Conservation (phyloP, 2,329 filamentous ascomycete genomes). For the Nemania sp. region DNA sequence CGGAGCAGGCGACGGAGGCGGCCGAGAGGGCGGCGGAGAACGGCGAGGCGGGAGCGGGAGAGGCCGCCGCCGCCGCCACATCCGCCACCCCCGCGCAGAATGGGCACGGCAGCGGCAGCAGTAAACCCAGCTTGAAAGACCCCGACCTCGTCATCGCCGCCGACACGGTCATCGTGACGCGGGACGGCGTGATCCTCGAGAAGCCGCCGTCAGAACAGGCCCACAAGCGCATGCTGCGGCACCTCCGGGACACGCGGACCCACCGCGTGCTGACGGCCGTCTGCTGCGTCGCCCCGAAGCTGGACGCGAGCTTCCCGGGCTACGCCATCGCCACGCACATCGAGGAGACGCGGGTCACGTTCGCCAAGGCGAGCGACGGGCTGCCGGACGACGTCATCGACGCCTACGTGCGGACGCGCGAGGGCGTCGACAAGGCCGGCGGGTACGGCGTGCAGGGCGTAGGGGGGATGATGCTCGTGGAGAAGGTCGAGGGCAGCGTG, state of each 20-base stretch:
- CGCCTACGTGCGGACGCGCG: conserved; percentile 78
- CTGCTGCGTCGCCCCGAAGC: conserved; percentile 79
- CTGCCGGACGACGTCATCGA: conserved; percentile 79
- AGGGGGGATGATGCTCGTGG: conserved; percentile 82
- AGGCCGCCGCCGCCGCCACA: no score
- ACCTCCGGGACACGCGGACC: conserved; percentile 73
- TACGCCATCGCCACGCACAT: conserved; percentile 81
- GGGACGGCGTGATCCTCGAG: conserved; percentile 79
- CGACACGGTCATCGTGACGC: conserved; percentile 85
- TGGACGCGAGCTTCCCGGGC: conserved; percentile 79
- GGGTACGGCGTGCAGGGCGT: conserved; percentile 94
- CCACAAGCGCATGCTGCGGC: conserved; percentile 82
- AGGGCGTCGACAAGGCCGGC: conserved; percentile 94
- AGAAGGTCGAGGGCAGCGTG: conserved; percentile 84
- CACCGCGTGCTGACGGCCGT: conserved; percentile 90
- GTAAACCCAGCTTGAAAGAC: conserved; percentile 51
- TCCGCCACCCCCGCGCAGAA: neutral
- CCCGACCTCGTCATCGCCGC: conserved; percentile 86
- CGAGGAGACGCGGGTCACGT: conserved; percentile 90
- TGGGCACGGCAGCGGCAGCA: neutral
- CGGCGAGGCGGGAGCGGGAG: neutral
- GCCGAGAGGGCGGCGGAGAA: conserved; percentile 32
- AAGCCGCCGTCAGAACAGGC: conserved; percentile 84
- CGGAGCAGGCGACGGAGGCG: conserved; percentile 38
- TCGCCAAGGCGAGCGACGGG: conserved; percentile 66